Evolutionary conservation across 495 filamentous ascomycete species (phyloP).

Genomic region (Usnea hakonensis): DNA sequence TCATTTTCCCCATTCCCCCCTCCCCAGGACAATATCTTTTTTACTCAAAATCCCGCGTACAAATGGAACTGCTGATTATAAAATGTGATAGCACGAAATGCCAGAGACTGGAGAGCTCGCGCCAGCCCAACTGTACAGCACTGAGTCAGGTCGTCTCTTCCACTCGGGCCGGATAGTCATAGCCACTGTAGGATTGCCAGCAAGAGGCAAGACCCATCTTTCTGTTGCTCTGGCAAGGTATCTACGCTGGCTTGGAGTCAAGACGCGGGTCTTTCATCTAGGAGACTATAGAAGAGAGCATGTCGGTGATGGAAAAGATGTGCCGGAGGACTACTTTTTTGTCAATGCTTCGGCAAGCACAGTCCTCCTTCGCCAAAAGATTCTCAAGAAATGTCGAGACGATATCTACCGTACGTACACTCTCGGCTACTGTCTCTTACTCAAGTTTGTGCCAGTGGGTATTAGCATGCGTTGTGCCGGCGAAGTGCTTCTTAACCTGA

Average conservation of each 20-base stretch:
- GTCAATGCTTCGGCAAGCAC: conserved; percentile 83
- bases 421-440: background rate
- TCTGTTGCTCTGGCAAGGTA: conserved; percentile 93
- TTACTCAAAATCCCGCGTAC: no score
- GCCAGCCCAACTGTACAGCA: conserved; percentile 95
- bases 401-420: conserved; percentile 63
- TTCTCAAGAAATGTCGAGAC: conserved; percentile 92
- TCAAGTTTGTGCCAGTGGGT: background rate
- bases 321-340: conserved; percentile 97
- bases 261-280: conserved; percentile 94
- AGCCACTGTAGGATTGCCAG: conserved; percentile 91
- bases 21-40: no score
- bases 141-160: conserved; percentile 91
- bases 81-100: no score
- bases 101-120: conserved; percentile 77
- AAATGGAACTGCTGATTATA: no score
- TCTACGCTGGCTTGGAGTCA: conserved; percentile 95
- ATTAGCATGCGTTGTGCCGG: background rate
- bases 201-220: conserved; percentile 95
- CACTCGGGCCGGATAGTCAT: conserved; percentile 97
- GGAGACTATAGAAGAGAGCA: conserved; percentile 94
- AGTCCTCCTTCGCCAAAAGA: conserved; percentile 86
- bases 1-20: no score
- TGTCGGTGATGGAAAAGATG: conserved; percentile 74
- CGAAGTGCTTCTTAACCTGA: background rate